Evolutionary conservation across 495 filamentous ascomycete genomes (phyloP).

Genomic region (Alectoria sarmentosa): DNA sequence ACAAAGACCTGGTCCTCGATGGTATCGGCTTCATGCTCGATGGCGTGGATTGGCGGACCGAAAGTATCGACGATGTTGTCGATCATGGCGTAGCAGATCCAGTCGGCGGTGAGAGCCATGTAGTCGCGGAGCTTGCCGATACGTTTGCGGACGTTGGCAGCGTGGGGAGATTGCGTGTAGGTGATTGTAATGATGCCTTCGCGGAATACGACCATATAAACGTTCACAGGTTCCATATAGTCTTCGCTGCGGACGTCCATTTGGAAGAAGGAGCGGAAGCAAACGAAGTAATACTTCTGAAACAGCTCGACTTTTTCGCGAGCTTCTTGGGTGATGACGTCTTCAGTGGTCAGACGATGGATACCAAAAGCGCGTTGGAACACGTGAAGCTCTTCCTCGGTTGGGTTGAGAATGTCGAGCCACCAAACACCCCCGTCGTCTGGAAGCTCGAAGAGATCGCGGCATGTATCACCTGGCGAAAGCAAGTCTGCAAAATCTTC

Average conservation of each 20-base stretch:
- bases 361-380: conserved; percentile 87
- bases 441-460: conserved; percentile 79
- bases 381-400: conserved; percentile 80
- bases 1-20: conserved; percentile 96
- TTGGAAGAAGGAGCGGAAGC: conserved; percentile 88
- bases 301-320: conserved; percentile 98
- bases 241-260: conserved; percentile 68
- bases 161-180: conserved; percentile 76
- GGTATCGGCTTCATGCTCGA: conserved; percentile 80
- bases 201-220: conserved; percentile 95
- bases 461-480: conserved; percentile 78
- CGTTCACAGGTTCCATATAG: conserved; percentile 83
- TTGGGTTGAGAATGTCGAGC: conserved; percentile 88
- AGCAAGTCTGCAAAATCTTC: conserved; percentile 80
- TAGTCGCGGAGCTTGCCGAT: conserved; percentile 92
- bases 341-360: conserved; percentile 88
- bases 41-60: conserved; percentile 74
- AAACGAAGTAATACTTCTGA: conserved; percentile 94
- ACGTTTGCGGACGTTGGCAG: conserved; percentile 78
- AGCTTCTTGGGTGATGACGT: conserved; percentile 88
- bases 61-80: conserved; percentile 98
- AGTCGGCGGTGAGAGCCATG: conserved; percentile 85
- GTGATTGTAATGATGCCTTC: conserved; percentile 93
- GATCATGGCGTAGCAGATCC: conserved; percentile 98
- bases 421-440: conserved; percentile 78